Evolutionary conservation across 2,329 filamentous ascomycete species (phyloP).

Genomic region (Gnomoniopsis smithogilvyi): DNA sequence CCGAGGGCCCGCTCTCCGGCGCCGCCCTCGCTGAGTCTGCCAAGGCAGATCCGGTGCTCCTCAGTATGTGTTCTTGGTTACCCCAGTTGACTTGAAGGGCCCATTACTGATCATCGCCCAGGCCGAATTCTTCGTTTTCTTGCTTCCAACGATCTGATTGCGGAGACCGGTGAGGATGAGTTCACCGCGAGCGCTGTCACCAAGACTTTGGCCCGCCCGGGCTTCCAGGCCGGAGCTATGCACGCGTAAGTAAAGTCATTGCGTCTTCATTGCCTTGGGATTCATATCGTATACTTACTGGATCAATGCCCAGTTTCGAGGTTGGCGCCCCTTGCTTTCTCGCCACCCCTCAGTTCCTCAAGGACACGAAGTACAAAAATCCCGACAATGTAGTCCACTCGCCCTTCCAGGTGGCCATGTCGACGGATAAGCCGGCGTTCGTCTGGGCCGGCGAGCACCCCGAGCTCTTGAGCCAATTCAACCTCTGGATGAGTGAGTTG

Average conservation of each 20-base stretch:
- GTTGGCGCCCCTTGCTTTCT: not conserved
- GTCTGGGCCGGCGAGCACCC: constrained; percentile 15
- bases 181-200: constrained; percentile 1
- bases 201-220: not conserved
- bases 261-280: not conserved
- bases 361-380: constrained; percentile 17
- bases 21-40: not conserved
- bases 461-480: constrained; percentile 19
- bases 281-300: not conserved
- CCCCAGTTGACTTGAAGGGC: not conserved
- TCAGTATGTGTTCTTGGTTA: not conserved
- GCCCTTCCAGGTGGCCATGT: constrained; percentile 19
- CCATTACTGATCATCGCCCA: not conserved
- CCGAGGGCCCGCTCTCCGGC: not conserved
- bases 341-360: constrained; percentile 17
- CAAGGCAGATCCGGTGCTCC: not conserved
- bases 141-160: not conserved
- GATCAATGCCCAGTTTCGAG: not conserved
- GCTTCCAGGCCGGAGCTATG: not conserved
- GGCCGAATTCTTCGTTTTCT: constrained; percentile 1
- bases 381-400: constrained; percentile 19
- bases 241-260: not conserved
- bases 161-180: not conserved
- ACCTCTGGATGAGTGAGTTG: constrained; percentile 21
- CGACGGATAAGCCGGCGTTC: constrained; percentile 14